These are phyloP conservation scores for Cadophora sp. DNA, from an alignment of 2,329 filamentous ascomycete species.

Conservation along the genomic window DNA sequence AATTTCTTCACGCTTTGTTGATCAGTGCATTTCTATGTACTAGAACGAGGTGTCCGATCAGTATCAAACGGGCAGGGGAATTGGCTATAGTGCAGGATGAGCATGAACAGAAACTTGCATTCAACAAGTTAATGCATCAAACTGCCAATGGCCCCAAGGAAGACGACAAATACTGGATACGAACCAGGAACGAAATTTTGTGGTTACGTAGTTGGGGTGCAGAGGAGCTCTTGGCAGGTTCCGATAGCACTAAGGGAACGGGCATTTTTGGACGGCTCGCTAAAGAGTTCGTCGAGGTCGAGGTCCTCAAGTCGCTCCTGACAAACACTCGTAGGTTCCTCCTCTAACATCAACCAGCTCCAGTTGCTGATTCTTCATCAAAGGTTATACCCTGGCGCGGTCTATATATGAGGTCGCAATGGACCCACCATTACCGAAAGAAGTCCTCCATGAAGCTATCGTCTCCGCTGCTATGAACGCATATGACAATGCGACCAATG, in stretches of 20 bases:
- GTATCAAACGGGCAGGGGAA: slow-evolving; percentile 63
- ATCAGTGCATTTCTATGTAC: slow-evolving; percentile 65
- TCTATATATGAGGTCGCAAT: slow-evolving; percentile 64
- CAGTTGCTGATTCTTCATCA: slow-evolving; percentile 20
- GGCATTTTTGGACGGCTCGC: slow-evolving; percentile 63
- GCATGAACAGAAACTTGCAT: slow-evolving; percentile 67
- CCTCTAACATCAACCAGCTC: background rate
- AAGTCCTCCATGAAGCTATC: slow-evolving; percentile 65
- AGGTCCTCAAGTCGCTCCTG: slow-evolving; percentile 73
- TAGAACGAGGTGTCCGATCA: slow-evolving; percentile 55
- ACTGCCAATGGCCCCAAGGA: slow-evolving; percentile 53
- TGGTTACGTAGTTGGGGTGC: slow-evolving; percentile 79
- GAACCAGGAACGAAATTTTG: slow-evolving; percentile 67
- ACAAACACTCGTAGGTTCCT: slow-evolving; percentile 61
- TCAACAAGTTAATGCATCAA: slow-evolving; percentile 55
- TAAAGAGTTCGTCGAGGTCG: slow-evolving; percentile 68
- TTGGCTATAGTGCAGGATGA: slow-evolving; percentile 68
- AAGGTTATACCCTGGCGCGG: slow-evolving; percentile 67
- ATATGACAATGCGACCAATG: slow-evolving; percentile 84
- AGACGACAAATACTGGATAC: slow-evolving; percentile 70
- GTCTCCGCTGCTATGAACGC: slow-evolving; percentile 69
- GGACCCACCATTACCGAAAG: slow-evolving; percentile 56
- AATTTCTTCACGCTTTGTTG: slow-evolving; percentile 67
- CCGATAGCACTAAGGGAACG: slow-evolving; percentile 51
- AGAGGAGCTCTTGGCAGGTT: slow-evolving; percentile 50